Evolutionary conservation across 1,284 basidiomycete genomes (phyloP), one percentile per base, ranked within the genome.

Genomic region (Gastroboletus turbinatus): DNA sequence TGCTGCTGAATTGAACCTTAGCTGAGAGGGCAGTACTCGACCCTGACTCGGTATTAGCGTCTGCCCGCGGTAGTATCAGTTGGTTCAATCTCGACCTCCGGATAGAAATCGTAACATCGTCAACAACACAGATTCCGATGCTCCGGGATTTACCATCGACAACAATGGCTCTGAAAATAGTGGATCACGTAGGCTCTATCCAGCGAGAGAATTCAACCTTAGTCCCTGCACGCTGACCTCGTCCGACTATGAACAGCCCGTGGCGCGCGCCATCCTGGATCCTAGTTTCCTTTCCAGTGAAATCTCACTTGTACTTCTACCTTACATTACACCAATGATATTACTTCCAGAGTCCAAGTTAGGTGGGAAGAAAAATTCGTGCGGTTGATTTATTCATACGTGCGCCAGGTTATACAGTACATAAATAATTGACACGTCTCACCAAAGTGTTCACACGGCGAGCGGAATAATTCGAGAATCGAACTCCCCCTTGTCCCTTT

Each of bases 171-270:
- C 52, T 7, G 51, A 16, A 25, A 63, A n/a, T 5, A 39, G 54
- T 27, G 63, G 63, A 5, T 61, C 58, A 8, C 30, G 59, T 63
- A 50, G 16, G 62, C 52, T 39, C 43, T 33, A n/a, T 33, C 13
- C 13, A 32, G 33, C 0, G 23, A 25, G 2, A 25, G 23, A 25
- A n/a, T n/a, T n/a, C n/a, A n/a, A n/a, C n/a, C n/a, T n/a, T n/a
- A n/a, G n/a, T n/a, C n/a, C n/a, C n/a, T n/a, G n/a, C n/a, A n/a
- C n/a, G n/a, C n/a, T n/a, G n/a, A n/a, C n/a, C n/a, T n/a, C n/a
- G n/a, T n/a, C n/a, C n/a, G n/a, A n/a, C n/a, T 17, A n/a, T 19
- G 23, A 38, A 57, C 7, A 39, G 11, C 7, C 5, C 16, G n/a
- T n/a, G n/a, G n/a, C n/a, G n/a, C n/a, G n/a, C n/a, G 1, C 16